Evolutionary conservation across 1,139 yeast species (phyloP).

Genomic region (Candida tropicalis): DNA sequence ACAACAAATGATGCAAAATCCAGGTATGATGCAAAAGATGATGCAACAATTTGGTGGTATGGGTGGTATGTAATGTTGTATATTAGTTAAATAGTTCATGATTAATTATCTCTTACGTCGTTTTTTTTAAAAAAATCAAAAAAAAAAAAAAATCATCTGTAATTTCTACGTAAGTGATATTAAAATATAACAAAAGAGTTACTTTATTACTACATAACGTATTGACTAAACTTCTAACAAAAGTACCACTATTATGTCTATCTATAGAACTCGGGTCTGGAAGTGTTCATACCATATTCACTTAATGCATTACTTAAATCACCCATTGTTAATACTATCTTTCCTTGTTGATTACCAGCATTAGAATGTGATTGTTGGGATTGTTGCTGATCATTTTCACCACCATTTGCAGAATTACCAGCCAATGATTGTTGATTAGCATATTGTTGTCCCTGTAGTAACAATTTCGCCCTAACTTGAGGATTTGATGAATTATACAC

Average conservation of each 20-base stretch:
- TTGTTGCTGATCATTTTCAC: constrained; percentile 41
- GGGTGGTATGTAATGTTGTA: constrained; percentile 16
- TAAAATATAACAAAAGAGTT: no score
- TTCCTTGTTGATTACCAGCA: constrained; percentile 69
- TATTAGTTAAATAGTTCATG: constrained; percentile 1
- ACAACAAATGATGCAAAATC: constrained; percentile 55
- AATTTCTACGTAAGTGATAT: no score
- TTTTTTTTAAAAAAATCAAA: no score
- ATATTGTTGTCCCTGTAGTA: constrained; percentile 67
- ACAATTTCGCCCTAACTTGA: constrained; percentile 80
- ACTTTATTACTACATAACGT: not conserved
- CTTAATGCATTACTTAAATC: constrained; percentile 84
- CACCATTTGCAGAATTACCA: constrained; percentile 40
- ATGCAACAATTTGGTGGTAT: constrained; percentile 67
- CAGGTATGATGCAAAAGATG: constrained; percentile 74
- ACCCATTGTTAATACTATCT: constrained; percentile 83
- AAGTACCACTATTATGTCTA: constrained; percentile 9
- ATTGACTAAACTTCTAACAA: not conserved
- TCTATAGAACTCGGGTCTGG: constrained; percentile 86
- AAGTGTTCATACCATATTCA: constrained; percentile 90
- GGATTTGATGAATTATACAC: constrained; percentile 86
- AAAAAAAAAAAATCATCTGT: no score
- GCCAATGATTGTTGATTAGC: constrained; percentile 49
- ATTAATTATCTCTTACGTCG: constrained; percentile 1
- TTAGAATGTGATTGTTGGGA: constrained; percentile 37